Evolutionary conservation across 306 rosid genomes (phyloP).

Genomic region (Prunus mume): DNA sequence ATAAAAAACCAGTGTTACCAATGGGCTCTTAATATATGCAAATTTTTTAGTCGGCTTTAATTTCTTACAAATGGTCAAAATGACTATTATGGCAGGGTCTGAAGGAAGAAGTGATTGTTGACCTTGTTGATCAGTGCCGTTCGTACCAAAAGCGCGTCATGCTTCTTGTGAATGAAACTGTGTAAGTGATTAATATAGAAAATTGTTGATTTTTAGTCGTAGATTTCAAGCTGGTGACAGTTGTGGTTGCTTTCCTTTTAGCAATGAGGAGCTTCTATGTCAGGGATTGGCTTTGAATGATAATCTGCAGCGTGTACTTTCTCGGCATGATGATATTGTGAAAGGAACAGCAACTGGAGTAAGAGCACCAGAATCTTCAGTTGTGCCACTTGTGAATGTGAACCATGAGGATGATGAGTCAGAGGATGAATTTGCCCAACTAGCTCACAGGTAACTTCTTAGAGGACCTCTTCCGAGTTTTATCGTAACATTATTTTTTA

Average conservation of each 20-base stretch:
- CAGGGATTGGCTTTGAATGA: slow-evolving; percentile 84
- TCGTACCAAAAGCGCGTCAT: slow-evolving; percentile 84
- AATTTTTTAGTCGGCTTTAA: not conserved
- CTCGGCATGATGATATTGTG: slow-evolving; percentile 64
- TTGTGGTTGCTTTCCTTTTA: slow-evolving; percentile 40
- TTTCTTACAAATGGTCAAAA: not conserved
- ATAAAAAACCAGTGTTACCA: not conserved
- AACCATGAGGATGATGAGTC: slow-evolving; percentile 81
- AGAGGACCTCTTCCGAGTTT: not conserved
- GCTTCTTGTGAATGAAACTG: slow-evolving; percentile 80
- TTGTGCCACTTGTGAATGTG: slow-evolving; percentile 65
- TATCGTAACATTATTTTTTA: not conserved
- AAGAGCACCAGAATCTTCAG: slow-evolving; percentile 53
- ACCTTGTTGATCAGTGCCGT: slow-evolving; percentile 96
- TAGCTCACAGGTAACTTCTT: slow-evolving; percentile 67
- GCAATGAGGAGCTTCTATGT: slow-evolving; percentile 76
- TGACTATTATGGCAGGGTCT: slow-evolving; percentile 60
- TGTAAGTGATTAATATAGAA: slow-evolving; percentile 38
- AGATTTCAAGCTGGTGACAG: slow-evolving; percentile 12
- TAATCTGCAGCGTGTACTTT: slow-evolving; percentile 74
- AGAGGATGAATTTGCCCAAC: slow-evolving; percentile 81
- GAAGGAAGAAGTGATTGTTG: slow-evolving; percentile 86
- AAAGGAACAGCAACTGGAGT: slow-evolving; percentile 44
- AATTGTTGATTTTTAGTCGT: not conserved
- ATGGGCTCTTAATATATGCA: not conserved